Evolutionary conservation across 768 basidiomycete genomes (phyloP).

Genomic region (Podaxis rugospora): DNA sequence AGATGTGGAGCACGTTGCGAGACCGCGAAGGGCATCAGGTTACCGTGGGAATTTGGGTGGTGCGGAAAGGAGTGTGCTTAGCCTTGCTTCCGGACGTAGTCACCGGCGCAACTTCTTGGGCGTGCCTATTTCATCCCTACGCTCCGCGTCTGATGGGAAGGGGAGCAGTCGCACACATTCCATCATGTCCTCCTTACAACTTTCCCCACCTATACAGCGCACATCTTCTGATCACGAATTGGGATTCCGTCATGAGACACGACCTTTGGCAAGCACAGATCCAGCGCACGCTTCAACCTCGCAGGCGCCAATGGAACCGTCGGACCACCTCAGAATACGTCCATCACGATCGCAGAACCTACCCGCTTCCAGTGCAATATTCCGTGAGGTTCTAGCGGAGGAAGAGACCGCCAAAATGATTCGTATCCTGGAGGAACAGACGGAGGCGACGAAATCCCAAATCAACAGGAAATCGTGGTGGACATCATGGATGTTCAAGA

Average conservation of each 20-base stretch:
- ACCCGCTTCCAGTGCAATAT: slow-evolving; percentile 60
- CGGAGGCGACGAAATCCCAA: slow-evolving; percentile 40
- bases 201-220: slow-evolving; percentile 23
- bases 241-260: slow-evolving; percentile 36
- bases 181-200: slow-evolving; percentile 30
- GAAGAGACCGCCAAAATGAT: slow-evolving; percentile 55
- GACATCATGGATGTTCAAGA: slow-evolving; percentile 63
- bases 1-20: slow-evolving; percentile 39
- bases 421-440: slow-evolving; percentile 51
- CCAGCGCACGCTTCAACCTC: slow-evolving; percentile 30
- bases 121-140: slow-evolving; percentile 19
- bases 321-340: slow-evolving; percentile 6
- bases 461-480: slow-evolving; percentile 49
- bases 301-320: slow-evolving; percentile 28
- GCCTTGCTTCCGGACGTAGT: slow-evolving; percentile 17
- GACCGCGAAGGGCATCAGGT: slow-evolving; percentile 35
- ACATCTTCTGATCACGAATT: slow-evolving; percentile 30
- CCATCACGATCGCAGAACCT: slow-evolving; percentile 34
- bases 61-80: slow-evolving; percentile 22
- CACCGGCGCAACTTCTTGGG: slow-evolving; percentile 27
- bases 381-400: slow-evolving; percentile 66
- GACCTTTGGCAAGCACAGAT: slow-evolving; percentile 41
- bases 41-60: slow-evolving; percentile 36
- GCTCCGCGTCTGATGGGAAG: slow-evolving; percentile 28
- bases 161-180: slow-evolving; percentile 31